Conservation (phyloP, 2,329 filamentous ascomycete genomes). For the Thielaviopsis musarum region DNA sequence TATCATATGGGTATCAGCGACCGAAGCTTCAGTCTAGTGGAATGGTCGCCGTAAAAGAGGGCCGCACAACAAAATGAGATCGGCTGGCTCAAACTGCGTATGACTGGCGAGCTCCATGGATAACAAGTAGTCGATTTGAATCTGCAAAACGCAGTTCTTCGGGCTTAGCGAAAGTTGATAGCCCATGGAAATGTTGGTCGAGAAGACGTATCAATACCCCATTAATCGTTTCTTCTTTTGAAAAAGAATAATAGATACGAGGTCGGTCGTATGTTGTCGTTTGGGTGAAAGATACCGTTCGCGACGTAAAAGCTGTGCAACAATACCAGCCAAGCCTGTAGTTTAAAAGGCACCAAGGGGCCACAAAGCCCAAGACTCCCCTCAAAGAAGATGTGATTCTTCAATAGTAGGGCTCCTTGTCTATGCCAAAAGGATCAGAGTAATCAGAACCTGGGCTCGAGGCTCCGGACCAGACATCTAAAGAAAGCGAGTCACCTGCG, state of each 20-base stretch:
- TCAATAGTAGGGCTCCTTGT: neutral
- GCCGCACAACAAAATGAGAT: neutral
- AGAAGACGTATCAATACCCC: neutral
- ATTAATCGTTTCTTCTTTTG: neutral
- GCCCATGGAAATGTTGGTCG: neutral
- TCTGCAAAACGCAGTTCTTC: neutral
- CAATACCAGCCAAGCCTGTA: neutral
- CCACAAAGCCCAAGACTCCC: neutral
- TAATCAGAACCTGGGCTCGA: neutral
- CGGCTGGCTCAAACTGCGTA: neutral
- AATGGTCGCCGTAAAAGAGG: neutral
- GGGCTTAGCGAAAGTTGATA: neutral
- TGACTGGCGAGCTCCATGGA: neutral
- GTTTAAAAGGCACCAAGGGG: neutral
- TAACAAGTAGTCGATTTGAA: neutral
- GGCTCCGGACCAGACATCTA: neutral
- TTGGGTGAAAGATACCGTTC: neutral
- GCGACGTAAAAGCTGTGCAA: neutral
- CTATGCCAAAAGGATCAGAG: neutral
- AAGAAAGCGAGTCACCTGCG: conserved; percentile 15
- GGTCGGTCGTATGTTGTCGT: neutral
- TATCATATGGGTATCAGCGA: neutral
- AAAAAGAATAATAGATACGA: neutral
- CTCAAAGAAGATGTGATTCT: neutral
- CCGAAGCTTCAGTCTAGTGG: neutral